These are phyloP conservation scores for Kwoniella newhampshirensis DNA, from an alignment of 768 basidiomycete genomes.

Conservation along the genomic window DNA sequence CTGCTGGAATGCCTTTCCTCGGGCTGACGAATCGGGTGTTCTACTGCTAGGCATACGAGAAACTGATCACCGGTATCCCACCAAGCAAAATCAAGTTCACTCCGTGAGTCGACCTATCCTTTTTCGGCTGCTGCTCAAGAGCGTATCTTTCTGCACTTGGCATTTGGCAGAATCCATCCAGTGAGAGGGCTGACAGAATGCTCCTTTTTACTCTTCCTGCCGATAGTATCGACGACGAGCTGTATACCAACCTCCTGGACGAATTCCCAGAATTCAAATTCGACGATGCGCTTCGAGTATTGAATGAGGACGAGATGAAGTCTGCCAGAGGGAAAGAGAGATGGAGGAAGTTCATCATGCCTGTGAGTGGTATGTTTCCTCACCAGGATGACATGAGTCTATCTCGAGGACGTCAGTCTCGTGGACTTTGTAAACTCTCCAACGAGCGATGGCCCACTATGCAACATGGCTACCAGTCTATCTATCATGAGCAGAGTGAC, in stretches of 20 bases:
- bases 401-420: too few relatives aligned
- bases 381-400: too few relatives aligned
- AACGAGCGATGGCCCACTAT: too few relatives aligned
- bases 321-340: slow-evolving; percentile 77
- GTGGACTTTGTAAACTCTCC: too few relatives aligned
- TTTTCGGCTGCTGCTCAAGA: too few relatives aligned
- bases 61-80: slow-evolving; percentile 74
- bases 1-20: not conserved
- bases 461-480: too few relatives aligned
- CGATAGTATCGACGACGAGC: slow-evolving; percentile 88
- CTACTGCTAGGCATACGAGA: slow-evolving; percentile 96
- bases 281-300: slow-evolving; percentile 57
- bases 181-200: not conserved
- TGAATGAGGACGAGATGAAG: slow-evolving; percentile 95
- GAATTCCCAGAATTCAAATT: slow-evolving; percentile 74
- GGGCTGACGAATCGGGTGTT: not conserved
- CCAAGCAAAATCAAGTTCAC: slow-evolving; percentile 78
- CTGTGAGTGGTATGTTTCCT: slow-evolving; percentile 46
- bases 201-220: not conserved
- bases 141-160: too few relatives aligned
- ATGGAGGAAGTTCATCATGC: slow-evolving; percentile 83
- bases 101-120: slow-evolving; percentile 69
- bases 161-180: not conserved
- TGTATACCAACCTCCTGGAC: slow-evolving; percentile 71
- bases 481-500: too few relatives aligned